Percentiles rank a stretch among this genome's conserved stretches.
Evolutionary conservation across 1,284 basidiomycete genomes (phyloP).

Genomic region (Trichosporon asahii): DNA sequence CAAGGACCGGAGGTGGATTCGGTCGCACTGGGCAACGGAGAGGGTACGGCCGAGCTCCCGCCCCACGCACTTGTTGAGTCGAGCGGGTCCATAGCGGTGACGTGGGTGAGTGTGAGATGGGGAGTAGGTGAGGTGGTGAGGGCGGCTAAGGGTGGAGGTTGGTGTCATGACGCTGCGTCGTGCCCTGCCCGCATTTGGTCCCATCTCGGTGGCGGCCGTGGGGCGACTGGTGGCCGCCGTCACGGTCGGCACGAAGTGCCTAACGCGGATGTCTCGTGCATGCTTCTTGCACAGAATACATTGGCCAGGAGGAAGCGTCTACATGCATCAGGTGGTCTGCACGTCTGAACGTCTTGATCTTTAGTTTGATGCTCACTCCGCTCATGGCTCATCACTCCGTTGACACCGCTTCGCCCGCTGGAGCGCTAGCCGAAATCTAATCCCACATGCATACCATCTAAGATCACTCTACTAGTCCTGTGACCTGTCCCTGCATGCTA

Average conservation of each 20-base stretch:
- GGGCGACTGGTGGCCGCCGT: not conserved
- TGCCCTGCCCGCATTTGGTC: not conserved
- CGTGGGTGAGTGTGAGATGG: not conserved
- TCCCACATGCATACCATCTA: constrained; percentile 11
- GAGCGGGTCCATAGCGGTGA: not conserved
- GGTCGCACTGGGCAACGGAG: not conserved
- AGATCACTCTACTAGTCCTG: constrained; percentile 10
- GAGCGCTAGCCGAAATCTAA: not conserved
- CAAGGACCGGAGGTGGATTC: not conserved
- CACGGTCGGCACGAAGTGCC: not conserved
- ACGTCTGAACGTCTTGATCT: no score
- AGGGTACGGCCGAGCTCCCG: not conserved
- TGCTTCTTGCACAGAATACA: not conserved
- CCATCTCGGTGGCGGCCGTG: not conserved
- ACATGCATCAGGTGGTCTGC: not conserved
- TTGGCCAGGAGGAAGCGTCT: not conserved
- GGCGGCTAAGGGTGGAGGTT: not conserved
- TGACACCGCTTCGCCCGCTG: not conserved
- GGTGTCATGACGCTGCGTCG: not conserved
- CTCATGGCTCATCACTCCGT: no score
- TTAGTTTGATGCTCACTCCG: no score
- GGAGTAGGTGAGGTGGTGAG: not conserved
- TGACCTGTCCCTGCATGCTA: constrained; percentile 8
- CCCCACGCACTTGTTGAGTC: constrained; percentile 4
- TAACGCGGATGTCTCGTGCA: not conserved